Conservation (phyloP, 1,284 basidiomycete species). For the Irpex sp. region DNA sequence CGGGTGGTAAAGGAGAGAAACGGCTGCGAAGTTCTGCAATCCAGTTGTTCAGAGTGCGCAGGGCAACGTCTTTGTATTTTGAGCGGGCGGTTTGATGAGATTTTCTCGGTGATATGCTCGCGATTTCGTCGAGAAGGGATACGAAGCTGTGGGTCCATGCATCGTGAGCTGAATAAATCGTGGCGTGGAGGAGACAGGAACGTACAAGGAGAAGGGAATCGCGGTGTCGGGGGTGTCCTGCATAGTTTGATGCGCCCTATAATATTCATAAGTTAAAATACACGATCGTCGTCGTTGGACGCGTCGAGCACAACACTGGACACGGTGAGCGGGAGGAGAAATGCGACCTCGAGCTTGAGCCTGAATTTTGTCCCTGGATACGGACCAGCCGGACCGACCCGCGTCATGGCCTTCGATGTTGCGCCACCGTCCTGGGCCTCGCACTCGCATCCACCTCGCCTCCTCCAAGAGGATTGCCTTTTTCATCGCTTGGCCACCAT, state of each 20-base stretch:
- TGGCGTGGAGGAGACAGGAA: neutral
- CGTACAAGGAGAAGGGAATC: neutral
- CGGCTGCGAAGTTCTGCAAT: constrained; percentile 32
- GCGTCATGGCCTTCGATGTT: neutral
- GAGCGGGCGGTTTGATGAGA: constrained; percentile 12
- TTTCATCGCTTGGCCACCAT: neutral
- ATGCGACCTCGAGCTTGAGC: neutral
- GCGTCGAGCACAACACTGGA: neutral
- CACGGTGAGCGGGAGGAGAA: neutral
- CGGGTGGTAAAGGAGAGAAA: constrained; percentile 42
- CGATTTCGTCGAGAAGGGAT: constrained; percentile 39
- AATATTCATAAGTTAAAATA: neutral
- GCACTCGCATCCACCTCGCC: neutral
- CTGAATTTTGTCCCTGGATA: neutral
- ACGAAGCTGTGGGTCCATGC: constrained; percentile 32
- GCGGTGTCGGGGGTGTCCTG: neutral
- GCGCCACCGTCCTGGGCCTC: neutral
- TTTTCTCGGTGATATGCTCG: constrained; percentile 23
- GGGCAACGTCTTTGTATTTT: neutral
- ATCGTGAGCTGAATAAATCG: neutral
- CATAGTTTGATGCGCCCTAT: neutral
- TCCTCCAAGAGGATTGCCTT: neutral
- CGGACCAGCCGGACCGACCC: neutral
- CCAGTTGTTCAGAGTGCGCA: constrained; percentile 44
- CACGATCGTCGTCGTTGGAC: neutral